Conservation (phyloP, 768 basidiomycete species). For the Suillus paluster region DNA sequence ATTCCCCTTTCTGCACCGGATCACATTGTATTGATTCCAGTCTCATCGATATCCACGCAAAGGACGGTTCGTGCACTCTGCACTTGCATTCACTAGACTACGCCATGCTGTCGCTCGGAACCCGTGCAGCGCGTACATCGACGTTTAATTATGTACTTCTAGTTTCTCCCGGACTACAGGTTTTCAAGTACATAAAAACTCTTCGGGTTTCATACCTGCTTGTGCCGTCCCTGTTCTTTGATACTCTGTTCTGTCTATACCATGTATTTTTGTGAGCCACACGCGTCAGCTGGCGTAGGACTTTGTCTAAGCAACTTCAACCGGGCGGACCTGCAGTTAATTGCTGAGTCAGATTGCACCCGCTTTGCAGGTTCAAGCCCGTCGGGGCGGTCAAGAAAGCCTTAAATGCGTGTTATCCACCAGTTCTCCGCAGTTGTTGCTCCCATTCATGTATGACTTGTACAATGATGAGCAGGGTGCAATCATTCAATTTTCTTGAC, state of each 20-base stretch:
- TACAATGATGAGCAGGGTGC: background rate
- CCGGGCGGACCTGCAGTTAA: background rate
- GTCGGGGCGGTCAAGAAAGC: background rate
- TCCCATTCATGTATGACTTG: background rate
- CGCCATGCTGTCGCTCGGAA: conserved; percentile 9
- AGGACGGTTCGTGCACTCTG: conserved; percentile 18
- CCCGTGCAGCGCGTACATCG: conserved; percentile 2
- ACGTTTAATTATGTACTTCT: conserved; percentile 14
- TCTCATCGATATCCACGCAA: conserved; percentile 14
- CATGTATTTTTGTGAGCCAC: conserved; percentile 5
- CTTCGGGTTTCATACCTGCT: conserved; percentile 1
- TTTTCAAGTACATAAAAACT: conserved; percentile 3
- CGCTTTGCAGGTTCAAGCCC: background rate
- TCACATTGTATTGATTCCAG: conserved; percentile 31
- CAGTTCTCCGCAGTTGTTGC: background rate
- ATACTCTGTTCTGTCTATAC: conserved; percentile 4
- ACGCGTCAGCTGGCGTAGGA: background rate
- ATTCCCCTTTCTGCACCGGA: conserved; percentile 20
- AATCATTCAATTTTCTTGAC: conserved; percentile 24
- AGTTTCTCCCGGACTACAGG: conserved; percentile 5
- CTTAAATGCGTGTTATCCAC: background rate
- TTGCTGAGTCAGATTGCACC: conserved; percentile 5
- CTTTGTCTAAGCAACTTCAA: background rate
- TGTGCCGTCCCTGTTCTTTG: background rate
- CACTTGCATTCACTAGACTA: conserved; percentile 25